phyloP scores from a whole-genome alignment of 192 early-diverging fungal species.

The Coemansia sp. region DNA sequence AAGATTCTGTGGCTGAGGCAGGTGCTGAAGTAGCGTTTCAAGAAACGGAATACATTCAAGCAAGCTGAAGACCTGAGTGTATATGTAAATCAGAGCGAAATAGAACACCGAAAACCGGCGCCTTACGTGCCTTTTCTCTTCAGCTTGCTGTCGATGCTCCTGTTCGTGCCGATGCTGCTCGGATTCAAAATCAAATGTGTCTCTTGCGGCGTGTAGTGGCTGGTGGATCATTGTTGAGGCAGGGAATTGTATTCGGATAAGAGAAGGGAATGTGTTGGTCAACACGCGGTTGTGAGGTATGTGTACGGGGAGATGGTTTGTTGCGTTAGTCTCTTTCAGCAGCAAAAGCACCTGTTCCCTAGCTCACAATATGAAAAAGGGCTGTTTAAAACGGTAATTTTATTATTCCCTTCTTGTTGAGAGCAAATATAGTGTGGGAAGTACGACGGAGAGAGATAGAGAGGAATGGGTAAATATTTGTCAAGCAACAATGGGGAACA shows the following conservation, averaged over 20 bases:
- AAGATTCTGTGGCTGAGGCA: conserved; percentile 45
- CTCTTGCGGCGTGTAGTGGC: conserved; percentile 7
- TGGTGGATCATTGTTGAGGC: conserved; percentile 7
- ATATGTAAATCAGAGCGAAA: conserved; percentile 45
- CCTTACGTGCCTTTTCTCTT: neutral
- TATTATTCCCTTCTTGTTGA: too few relatives aligned
- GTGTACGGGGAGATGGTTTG: too few relatives aligned
- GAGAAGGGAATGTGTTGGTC: neutral
- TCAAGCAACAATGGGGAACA: neutral
- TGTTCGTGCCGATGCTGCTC: neutral
- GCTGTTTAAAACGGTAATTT: too few relatives aligned
- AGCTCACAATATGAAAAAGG: too few relatives aligned
- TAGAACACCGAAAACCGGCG: conserved; percentile 46
- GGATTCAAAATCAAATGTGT: neutral
- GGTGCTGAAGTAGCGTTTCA: conserved; percentile 29
- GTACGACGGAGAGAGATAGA: neutral
- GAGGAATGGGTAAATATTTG: neutral
- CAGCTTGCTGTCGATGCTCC: neutral
- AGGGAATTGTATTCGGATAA: neutral
- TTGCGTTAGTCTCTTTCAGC: too few relatives aligned
- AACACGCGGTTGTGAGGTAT: too few relatives aligned
- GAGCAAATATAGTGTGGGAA: conserved; percentile 6
- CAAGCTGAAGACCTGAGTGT: conserved; percentile 40
- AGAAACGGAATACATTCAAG: conserved; percentile 36
- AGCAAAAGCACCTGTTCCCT: too few relatives aligned